Conservation (phyloP, 768 basidiomycete species). For the Polyporus arcularius region DNA sequence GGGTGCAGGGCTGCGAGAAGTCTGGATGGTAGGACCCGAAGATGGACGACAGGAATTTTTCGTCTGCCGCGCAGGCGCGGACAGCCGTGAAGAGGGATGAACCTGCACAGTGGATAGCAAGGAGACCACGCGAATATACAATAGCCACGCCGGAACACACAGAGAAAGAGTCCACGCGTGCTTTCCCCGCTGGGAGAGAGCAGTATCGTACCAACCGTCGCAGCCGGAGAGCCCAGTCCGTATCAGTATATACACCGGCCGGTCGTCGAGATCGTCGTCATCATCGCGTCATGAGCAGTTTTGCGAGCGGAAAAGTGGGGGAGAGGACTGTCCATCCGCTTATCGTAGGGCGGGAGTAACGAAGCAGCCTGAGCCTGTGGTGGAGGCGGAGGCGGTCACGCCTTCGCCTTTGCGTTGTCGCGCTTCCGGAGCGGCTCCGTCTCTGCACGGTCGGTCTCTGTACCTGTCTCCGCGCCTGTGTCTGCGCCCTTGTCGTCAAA, state of each 20-base stretch:
- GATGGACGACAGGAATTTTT: too few relatives aligned
- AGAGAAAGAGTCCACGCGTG: neutral
- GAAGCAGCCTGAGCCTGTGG: neutral
- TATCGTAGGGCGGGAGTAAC: neutral
- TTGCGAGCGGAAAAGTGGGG: neutral
- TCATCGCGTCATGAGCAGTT: slow-evolving; percentile 16
- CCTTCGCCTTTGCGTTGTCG: slow-evolving; percentile 8
- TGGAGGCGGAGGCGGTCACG: neutral
- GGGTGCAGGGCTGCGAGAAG: too few relatives aligned
- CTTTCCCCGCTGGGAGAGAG: too few relatives aligned
- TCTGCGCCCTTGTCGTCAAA: slow-evolving; percentile 3
- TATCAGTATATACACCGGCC: neutral
- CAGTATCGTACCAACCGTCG: neutral
- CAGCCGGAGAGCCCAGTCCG: neutral
- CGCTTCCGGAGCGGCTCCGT: slow-evolving; percentile 11
- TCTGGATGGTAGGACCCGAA: too few relatives aligned
- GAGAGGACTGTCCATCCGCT: neutral
- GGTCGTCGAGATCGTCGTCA: neutral
- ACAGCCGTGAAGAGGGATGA: neutral
- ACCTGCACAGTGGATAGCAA: neutral
- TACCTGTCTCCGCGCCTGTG: slow-evolving; percentile 3
- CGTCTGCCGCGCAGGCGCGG: too few relatives aligned
- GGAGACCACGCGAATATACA: neutral
- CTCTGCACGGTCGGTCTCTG: slow-evolving; percentile 13
- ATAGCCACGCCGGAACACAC: neutral